Base-by-base conservation (phyloP, 2,329 filamentous ascomycete species). In the Penicillium corylophilum region DNA sequence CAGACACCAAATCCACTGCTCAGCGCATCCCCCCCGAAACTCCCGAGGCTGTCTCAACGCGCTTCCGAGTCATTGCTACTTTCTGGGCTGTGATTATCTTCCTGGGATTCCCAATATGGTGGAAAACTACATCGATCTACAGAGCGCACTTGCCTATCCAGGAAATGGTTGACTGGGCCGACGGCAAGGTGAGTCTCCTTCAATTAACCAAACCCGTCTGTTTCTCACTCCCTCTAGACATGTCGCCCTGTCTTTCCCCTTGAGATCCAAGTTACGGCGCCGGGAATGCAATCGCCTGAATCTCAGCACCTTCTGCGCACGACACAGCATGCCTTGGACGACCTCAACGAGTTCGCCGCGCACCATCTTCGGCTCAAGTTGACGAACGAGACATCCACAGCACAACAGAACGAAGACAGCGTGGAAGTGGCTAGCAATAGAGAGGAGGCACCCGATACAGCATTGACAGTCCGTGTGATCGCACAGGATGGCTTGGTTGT, bases 41-140 rank as follows among this genome's bases (percentile, higher is more conserved):
- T 57, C 74, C 82, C 18, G 80, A 86, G 60, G 85, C 87, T 57
- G 77, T 87, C 46, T 83, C 82, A 66, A 83, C 87, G 51, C 86
- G 94, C 48, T 83, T 84, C 43, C 79, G 79, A 56, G 87, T 97
- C 45, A 85, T 99, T 56, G 71, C 89, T 55, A 93, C 93, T 8
- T 97, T 96, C 72, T 99, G 94, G 94, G 77, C 85, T 5, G 84
- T 97, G 33, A 89, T 95, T 6, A 69, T 95, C 6, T 81, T 87
- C 26, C 75, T 99, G 5, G 94, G 94, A 2, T 71, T 99, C 59
- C 94, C 94, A 51, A 87, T 95, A 82, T 99, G 94, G 94, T 95
- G 90, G 85, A 86, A 85, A 71, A 97, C 94, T 0, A 99, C 94
- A 4, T 88, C 89, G 0, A 95, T 97, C 49, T 92, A 95, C 71